Evolutionary conservation across 2,329 filamentous ascomycete genomes (phyloP).

Genomic region (Bimuria novae-zelandiae): DNA sequence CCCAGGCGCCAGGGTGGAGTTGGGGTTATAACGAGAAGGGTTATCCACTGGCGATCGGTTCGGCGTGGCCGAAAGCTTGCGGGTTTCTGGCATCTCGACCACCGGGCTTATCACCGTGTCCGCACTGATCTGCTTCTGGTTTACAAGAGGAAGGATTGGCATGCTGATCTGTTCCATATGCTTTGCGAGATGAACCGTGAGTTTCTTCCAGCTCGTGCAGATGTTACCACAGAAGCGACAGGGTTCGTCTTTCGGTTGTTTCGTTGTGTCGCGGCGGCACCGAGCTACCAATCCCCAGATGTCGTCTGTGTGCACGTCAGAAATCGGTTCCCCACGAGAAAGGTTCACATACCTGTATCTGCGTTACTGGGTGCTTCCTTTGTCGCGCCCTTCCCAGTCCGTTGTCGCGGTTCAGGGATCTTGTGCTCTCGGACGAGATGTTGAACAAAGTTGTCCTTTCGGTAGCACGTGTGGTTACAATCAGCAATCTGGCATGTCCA

Average conservation of each 20-base stretch:
- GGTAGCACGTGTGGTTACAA: constrained; percentile 80
- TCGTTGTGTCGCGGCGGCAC: constrained; percentile 72
- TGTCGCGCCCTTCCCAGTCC: constrained; percentile 59
- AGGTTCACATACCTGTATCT: constrained; percentile 31
- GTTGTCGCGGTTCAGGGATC: constrained; percentile 77
- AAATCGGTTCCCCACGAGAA: not conserved
- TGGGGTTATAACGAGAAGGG: constrained; percentile 36
- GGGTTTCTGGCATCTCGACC: constrained; percentile 41
- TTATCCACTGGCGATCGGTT: constrained; percentile 38
- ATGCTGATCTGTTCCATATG: constrained; percentile 93
- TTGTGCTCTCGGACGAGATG: constrained; percentile 93
- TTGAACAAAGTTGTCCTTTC: constrained; percentile 91
- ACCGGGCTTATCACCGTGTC: constrained; percentile 46
- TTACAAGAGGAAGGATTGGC: constrained; percentile 65
- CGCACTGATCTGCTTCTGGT: constrained; percentile 45
- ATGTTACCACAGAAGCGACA: constrained; percentile 86
- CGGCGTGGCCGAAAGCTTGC: constrained; percentile 37
- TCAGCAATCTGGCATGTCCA: constrained; percentile 84
- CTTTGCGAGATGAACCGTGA: constrained; percentile 90
- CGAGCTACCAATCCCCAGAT: constrained; percentile 79
- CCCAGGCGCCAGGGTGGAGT: constrained; percentile 36
- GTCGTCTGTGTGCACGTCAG: constrained; percentile 53
- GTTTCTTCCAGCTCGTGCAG: constrained; percentile 86
- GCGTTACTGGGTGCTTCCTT: constrained; percentile 31
- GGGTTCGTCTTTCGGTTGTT: constrained; percentile 72